Conservation (phyloP, 2,329 filamentous ascomycete species). For the Fusarium xylarioides region DNA sequence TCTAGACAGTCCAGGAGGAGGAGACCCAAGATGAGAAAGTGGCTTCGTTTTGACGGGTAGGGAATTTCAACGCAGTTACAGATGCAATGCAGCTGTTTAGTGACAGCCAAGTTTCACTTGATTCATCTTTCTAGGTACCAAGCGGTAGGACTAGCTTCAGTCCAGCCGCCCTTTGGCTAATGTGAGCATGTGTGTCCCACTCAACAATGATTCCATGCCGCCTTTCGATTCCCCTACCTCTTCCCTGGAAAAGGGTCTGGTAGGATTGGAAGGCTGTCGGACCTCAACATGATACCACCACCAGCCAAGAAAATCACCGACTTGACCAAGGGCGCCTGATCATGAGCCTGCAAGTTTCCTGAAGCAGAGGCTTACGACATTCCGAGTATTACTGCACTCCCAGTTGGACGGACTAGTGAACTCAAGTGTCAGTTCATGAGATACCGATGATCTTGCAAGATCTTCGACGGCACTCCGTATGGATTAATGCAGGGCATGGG, state of each 20-base stretch:
- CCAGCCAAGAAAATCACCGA: conserved; percentile 13
- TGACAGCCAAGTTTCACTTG: conserved; percentile 18
- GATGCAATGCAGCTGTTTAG: conserved; percentile 1
- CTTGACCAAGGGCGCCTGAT: conserved; percentile 1
- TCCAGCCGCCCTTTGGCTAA: conserved; percentile 7
- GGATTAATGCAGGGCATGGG: conserved; percentile 11
- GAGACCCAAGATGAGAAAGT: conserved; percentile 22
- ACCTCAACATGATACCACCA: conserved; percentile 27
- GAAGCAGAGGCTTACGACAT: conserved; percentile 34
- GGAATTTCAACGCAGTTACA: conserved; percentile 10
- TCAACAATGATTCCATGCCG: conserved; percentile 26
- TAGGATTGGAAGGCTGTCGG: conserved; percentile 14
- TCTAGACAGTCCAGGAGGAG: neutral
- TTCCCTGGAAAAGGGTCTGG: conserved; percentile 19
- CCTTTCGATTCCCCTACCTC: conserved; percentile 14
- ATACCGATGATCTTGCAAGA: conserved; percentile 30
- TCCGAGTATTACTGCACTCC: conserved; percentile 2
- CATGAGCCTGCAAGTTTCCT: conserved; percentile 6
- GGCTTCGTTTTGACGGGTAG: conserved; percentile 18
- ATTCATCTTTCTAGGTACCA: conserved; percentile 1
- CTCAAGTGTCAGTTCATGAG: conserved; percentile 7
- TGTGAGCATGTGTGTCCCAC: conserved; percentile 26
- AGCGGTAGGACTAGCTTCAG: conserved; percentile 18
- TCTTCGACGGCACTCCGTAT: conserved; percentile 19
- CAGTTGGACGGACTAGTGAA: neutral